Conservation (phyloP, 106 monocot genomes). For the Amphibolis antarctica region DNA sequence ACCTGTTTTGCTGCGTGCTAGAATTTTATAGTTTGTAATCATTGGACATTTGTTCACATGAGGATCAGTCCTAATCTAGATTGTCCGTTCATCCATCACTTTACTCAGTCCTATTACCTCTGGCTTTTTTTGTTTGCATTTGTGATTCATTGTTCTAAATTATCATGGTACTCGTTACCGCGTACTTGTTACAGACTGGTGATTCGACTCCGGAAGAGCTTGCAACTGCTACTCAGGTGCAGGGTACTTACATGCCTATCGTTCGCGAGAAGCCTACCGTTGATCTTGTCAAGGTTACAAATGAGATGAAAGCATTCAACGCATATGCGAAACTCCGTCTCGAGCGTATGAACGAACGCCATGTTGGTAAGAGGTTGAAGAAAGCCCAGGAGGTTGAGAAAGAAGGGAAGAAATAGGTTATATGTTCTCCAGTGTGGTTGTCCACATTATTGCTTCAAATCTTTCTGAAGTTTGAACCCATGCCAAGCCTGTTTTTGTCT, state of each 20-base stretch:
- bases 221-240: slow-evolving; percentile 16
- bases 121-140: not conserved
- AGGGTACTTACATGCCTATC: slow-evolving; percentile 23
- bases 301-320: slow-evolving; percentile 40
- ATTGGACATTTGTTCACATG: too few species aligned
- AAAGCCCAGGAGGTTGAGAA: too few species aligned
- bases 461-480: too few species aligned
- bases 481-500: too few species aligned
- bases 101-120: too few species aligned
- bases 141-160: not conserved
- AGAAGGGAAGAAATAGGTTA: too few species aligned
- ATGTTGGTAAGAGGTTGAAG: too few species aligned
- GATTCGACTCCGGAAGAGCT: slow-evolving; percentile 25
- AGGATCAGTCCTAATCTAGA: too few species aligned
- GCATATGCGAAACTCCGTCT: slow-evolving; percentile 50
- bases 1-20: not conserved
- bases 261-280: slow-evolving; percentile 1
- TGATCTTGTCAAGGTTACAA: slow-evolving; percentile 16
- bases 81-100: too few species aligned
- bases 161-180: not conserved
- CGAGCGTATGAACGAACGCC: too few species aligned
- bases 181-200: slow-evolving; percentile 15
- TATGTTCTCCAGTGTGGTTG: too few species aligned
- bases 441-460: too few species aligned
- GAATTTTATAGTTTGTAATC: not conserved